These are phyloP conservation scores for Coemansia sp. DNA, from an alignment of 192 early-diverging fungal species.

Conservation along the genomic window DNA sequence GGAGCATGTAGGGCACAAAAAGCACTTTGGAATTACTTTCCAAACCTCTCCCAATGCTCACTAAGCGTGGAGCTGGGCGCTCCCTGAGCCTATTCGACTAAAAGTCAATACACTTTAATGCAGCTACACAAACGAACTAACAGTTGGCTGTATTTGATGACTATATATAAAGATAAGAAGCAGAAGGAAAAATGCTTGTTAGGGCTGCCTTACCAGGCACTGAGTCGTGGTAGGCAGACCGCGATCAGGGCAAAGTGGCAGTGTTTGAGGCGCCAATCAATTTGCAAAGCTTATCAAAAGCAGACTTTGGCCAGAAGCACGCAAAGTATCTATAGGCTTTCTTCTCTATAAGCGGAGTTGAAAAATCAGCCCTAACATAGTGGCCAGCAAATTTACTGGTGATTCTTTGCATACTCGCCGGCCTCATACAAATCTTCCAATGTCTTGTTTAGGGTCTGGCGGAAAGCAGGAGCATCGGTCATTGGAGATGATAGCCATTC, in stretches of 20 bases:
- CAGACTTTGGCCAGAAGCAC: neutral
- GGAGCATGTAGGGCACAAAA: too few relatives aligned
- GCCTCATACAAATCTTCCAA: constrained; percentile 51
- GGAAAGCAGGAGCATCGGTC: constrained; percentile 60
- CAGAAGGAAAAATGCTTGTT: too few relatives aligned
- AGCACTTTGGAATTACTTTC: too few relatives aligned
- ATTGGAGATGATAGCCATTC: constrained; percentile 53
- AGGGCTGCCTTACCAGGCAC: too few relatives aligned
- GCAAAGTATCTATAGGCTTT: neutral
- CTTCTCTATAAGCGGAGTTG: neutral
- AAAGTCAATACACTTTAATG: too few relatives aligned
- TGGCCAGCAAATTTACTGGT: neutral
- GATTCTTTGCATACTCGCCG: constrained; percentile 17
- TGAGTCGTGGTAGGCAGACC: too few relatives aligned
- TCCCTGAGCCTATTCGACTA: too few relatives aligned
- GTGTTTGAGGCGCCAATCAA: constrained; percentile 26
- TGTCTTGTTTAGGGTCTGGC: constrained; percentile 57
- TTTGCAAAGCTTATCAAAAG: constrained; percentile 14
- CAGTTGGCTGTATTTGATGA: too few relatives aligned
- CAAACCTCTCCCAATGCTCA: too few relatives aligned
- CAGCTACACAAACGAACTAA: too few relatives aligned
- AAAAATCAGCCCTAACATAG: neutral
- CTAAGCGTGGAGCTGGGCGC: too few relatives aligned
- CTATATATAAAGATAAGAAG: too few relatives aligned
- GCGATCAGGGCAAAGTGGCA: constrained; percentile 24